These are phyloP conservation scores for Candida labiduridarum DNA, from an alignment of 1,139 yeast genomes.

Conservation along the genomic window DNA sequence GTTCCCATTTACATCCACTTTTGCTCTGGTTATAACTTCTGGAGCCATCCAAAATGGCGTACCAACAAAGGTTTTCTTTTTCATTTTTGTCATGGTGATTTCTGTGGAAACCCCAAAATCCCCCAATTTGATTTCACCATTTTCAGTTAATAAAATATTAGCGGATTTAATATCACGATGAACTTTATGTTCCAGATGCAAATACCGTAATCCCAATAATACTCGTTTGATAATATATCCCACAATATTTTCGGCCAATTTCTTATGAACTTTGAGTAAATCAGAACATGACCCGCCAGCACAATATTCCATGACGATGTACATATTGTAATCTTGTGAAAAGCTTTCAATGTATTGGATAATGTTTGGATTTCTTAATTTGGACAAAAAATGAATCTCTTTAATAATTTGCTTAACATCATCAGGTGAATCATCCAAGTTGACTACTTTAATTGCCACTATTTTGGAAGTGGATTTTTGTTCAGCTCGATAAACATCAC, in stretches of 20 bases:
- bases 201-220: slow-evolving; percentile 64
- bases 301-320: slow-evolving; percentile 91
- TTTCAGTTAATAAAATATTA: slow-evolving; percentile 65
- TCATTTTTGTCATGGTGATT: slow-evolving; percentile 59
- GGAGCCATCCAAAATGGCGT: slow-evolving; percentile 97
- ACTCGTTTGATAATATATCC: slow-evolving; percentile 63
- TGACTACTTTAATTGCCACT: slow-evolving; percentile 75
- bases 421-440: slow-evolving; percentile 73
- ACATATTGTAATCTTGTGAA: slow-evolving; percentile 65
- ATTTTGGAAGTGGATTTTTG: slow-evolving; percentile 21
- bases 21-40: slow-evolving; percentile 59
- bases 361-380: slow-evolving; percentile 62
- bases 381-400: slow-evolving; percentile 74
- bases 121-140: slow-evolving; percentile 70
- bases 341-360: slow-evolving; percentile 68
- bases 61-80: slow-evolving; percentile 77
- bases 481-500: slow-evolving; percentile 77
- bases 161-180: slow-evolving; percentile 88
- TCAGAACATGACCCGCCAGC: slow-evolving; percentile 92
- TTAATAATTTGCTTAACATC: slow-evolving; percentile 65
- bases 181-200: slow-evolving; percentile 73
- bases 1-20: slow-evolving; percentile 73
- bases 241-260: slow-evolving; percentile 58
- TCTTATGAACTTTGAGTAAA: slow-evolving; percentile 54
- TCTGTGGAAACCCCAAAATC: slow-evolving; percentile 91